phyloP scores from a whole-genome alignment of 768 basidiomycete genomes.

The Rhodocollybia butyracea region DNA sequence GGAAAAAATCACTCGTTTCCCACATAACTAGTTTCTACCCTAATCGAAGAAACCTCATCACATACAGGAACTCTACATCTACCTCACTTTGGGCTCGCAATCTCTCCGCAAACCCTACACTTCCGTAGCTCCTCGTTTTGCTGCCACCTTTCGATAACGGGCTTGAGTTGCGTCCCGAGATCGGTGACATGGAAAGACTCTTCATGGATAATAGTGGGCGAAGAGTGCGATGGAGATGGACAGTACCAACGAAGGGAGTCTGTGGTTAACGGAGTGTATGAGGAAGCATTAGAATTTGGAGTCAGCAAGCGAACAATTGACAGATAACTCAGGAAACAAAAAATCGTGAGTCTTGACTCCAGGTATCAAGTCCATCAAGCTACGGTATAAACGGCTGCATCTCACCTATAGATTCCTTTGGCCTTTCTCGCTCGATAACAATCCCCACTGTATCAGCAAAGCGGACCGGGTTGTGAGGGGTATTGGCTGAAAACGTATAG shows the following conservation, averaged over 20 bases:
- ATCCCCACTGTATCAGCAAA: slow-evolving; percentile 89
- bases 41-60: no score
- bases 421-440: slow-evolving; percentile 85
- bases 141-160: slow-evolving; percentile 87
- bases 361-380: no score
- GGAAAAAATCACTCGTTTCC: no score
- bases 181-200: slow-evolving; percentile 87
- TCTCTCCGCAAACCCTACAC: slow-evolving; percentile 54
- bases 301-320: no score
- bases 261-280: slow-evolving; percentile 30
- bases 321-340: no score
- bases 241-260: slow-evolving; percentile 96
- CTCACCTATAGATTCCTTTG: slow-evolving; percentile 72
- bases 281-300: no score
- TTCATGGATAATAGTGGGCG: slow-evolving; percentile 77
- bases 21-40: no score
- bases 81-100: slow-evolving; percentile 56
- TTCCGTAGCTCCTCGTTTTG: slow-evolving; percentile 42
- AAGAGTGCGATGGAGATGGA: slow-evolving; percentile 51
- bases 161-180: slow-evolving; percentile 91
- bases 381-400: no score
- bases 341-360: no score
- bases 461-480: slow-evolving; percentile 93
- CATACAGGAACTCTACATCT: no score
- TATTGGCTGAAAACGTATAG: slow-evolving; percentile 62